These are phyloP conservation scores for Amniculicola lignicola DNA, from an alignment of 495 filamentous ascomycete species.

Conservation along the genomic window DNA sequence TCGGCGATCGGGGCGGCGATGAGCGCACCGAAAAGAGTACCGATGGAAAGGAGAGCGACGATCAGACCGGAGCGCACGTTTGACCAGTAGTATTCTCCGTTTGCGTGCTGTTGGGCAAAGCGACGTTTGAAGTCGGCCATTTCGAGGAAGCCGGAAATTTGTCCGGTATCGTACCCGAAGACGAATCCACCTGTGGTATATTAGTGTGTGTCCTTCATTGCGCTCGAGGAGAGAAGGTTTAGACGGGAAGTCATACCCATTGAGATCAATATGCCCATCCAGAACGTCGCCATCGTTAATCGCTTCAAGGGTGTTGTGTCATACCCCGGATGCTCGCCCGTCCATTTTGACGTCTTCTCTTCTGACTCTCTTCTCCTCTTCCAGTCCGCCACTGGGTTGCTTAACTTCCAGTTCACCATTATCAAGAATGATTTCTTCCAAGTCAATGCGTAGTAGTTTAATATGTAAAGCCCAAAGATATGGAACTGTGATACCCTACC, in stretches of 20 bases:
- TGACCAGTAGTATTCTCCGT: slow-evolving; percentile 6
- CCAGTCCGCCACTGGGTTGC: not conserved
- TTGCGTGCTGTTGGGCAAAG: slow-evolving; percentile 13
- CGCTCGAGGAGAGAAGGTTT: not conserved
- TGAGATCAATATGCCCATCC: slow-evolving; percentile 6
- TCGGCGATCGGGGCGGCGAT: slow-evolving; percentile 20
- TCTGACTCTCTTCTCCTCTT: not conserved
- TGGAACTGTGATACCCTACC: too few relatives aligned
- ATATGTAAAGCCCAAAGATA: too few relatives aligned
- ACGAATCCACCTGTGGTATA: slow-evolving; percentile 38
- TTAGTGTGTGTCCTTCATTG: slow-evolving; percentile 29
- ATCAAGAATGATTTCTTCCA: too few relatives aligned
- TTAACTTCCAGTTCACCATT: too few relatives aligned
- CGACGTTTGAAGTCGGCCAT: slow-evolving; percentile 28
- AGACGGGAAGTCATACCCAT: slow-evolving; percentile 9
- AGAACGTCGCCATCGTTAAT: not conserved
- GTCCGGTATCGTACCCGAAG: slow-evolving; percentile 42
- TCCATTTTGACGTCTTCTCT: not conserved
- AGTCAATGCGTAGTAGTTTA: too few relatives aligned
- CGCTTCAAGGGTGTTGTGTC: slow-evolving; percentile 1
- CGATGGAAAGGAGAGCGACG: slow-evolving; percentile 23
- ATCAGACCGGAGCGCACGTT: slow-evolving; percentile 6
- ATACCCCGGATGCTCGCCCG: not conserved
- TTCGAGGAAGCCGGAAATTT: slow-evolving; percentile 41
- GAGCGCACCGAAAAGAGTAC: slow-evolving; percentile 28